Base-by-base conservation (phyloP, 139 green algal genomes). In the Yamagishiella unicocca region DNA sequence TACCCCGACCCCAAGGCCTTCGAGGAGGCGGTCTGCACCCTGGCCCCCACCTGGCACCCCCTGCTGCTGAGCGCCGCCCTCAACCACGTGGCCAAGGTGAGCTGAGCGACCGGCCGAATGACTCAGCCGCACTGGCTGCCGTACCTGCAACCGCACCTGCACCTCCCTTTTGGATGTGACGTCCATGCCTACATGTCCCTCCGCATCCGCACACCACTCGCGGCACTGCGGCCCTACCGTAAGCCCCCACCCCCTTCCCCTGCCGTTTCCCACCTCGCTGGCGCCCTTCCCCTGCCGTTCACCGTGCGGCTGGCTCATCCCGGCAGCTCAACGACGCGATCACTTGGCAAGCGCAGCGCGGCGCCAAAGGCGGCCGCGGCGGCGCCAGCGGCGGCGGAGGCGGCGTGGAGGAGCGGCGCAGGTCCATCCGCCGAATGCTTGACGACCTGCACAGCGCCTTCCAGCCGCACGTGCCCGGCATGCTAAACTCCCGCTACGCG, bases 1-100 rank as follows among this genome's bases (percentile, higher is more conserved):
- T 82, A 61, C 74, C 74, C 74, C 31, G n/a, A 46, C 74, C 31
- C 68, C 22, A 12, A 9, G 22, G 45, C 74, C n/a, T 82, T 82
- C 74, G 74, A 31, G 8, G 74, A 46, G 31, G 31, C 31, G 5
- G 74, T 67, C 12, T 9, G 14, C 50, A 4, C 10, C 9, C 5
- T 33, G 3, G 74, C 46, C 0, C 4, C 29, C 4, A 29, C n/a
- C 1, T 68, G 46, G 74, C 74, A 82, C 45, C 74, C 74, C 12
- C 31, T 82, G 24, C 6, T 46, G 21, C 45, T 82, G 6, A 66
- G 46, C n/a, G 74, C 46, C 5, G 74, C 74, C 7, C 50, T 82
- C 17, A 82, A 82, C 45, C 50, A 68, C 21, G 46, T 37, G 74
- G 53, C 19, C 21, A 61, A 82, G 74, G 74, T 82, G 50, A 12